Conservation (phyloP, 1,139 yeast genomes). For the Kodamaea alishanica region DNA sequence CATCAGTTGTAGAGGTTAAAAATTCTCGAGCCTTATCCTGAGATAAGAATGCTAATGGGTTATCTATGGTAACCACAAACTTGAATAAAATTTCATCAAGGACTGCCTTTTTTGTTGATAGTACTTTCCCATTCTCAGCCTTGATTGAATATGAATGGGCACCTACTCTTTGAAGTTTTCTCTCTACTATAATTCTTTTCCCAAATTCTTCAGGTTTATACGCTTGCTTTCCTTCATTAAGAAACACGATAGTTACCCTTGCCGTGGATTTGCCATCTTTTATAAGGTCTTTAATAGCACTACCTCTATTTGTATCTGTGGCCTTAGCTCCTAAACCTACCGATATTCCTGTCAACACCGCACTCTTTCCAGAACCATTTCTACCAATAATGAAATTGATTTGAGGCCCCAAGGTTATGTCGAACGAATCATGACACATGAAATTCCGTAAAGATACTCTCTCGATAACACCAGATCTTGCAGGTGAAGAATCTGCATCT, state of each 20-base stretch:
- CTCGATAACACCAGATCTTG: conserved; percentile 55
- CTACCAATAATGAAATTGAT: conserved; percentile 90
- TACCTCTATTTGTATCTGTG: conserved; percentile 82
- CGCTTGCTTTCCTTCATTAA: conserved; percentile 64
- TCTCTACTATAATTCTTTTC: conserved; percentile 60
- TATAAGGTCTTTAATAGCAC: conserved; percentile 64
- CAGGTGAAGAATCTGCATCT: conserved; percentile 24
- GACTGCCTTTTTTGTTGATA: conserved; percentile 61
- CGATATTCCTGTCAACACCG: conserved; percentile 84
- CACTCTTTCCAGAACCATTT: conserved; percentile 95
- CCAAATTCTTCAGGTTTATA: conserved; percentile 67
- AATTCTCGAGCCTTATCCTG: conserved; percentile 95
- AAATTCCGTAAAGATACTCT: conserved; percentile 60
- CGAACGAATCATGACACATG: conserved; percentile 82
- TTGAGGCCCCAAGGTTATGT: conserved; percentile 73
- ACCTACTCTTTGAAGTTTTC: conserved; percentile 58
- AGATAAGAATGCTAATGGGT: conserved; percentile 88
- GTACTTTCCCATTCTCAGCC: conserved; percentile 46
- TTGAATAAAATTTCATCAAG: conserved; percentile 65
- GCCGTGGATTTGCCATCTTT: conserved; percentile 74
- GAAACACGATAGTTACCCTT: conserved; percentile 54
- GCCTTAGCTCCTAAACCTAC: conserved; percentile 95
- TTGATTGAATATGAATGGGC: conserved; percentile 50
- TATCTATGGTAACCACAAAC: conserved; percentile 78
- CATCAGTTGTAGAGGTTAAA: conserved; percentile 68